Percentiles rank a stretch among this genome's conserved stretches.
These are phyloP conservation scores for Chlorella ohadii DNA, from an alignment of 139 green algal genomes.

Conservation along the genomic window DNA sequence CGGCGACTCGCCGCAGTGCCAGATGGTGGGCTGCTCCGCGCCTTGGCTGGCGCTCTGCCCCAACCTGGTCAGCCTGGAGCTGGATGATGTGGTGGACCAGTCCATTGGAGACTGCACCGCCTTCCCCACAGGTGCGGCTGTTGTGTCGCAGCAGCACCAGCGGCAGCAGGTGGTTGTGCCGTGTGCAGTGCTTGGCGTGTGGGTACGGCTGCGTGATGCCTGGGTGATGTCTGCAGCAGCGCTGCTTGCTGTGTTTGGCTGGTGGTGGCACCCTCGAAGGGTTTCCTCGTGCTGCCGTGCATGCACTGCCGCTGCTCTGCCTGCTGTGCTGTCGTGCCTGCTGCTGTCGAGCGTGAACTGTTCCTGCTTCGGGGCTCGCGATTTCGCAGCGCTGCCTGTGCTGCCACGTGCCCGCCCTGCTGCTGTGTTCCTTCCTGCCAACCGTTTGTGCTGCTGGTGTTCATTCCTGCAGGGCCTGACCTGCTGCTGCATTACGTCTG, in stretches of 20 bases:
- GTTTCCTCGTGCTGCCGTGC: background rate
- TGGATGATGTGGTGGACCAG: slow-evolving; percentile 20
- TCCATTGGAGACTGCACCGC: background rate
- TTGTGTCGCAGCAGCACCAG: background rate
- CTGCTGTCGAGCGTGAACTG: background rate
- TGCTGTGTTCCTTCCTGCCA: no score
- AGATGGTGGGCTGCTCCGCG: slow-evolving; percentile 7
- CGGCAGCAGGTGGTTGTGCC: background rate
- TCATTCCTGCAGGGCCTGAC: no score
- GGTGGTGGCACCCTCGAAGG: no score
- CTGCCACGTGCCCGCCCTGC: no score
- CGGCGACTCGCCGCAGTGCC: background rate
- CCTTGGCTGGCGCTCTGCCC: slow-evolving; percentile 26
- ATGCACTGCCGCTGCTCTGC: no score
- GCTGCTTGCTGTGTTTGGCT: no score
- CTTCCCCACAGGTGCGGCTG: background rate
- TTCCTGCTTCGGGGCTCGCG: no score
- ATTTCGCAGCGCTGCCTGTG: no score
- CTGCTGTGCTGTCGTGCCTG: background rate
- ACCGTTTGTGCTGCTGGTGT: no score
- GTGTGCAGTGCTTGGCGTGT: background rate
- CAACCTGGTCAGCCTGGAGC: slow-evolving; percentile 27
- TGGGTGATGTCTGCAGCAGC: no score
- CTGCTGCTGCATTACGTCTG: no score
- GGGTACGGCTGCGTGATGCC: no score